These are phyloP conservation scores for Geosmithia flava DNA, from an alignment of 2,329 filamentous ascomycete genomes.

Conservation along the genomic window DNA sequence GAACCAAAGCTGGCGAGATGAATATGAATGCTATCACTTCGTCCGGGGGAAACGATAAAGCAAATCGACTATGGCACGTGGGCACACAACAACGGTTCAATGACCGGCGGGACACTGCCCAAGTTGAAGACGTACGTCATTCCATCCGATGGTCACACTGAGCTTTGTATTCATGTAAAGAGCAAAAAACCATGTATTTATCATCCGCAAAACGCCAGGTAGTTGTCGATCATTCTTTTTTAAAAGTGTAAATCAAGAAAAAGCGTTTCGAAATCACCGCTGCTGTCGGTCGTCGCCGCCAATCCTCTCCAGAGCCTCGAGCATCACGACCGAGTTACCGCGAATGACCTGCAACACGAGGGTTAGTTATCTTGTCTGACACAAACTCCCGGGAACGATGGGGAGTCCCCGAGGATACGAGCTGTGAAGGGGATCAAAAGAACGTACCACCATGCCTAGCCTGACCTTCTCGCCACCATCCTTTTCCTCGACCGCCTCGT, in stretches of 20 bases:
- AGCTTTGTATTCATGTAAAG: too few relatives aligned
- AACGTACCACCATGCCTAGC: conserved; percentile 81
- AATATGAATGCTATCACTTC: conserved; percentile 35
- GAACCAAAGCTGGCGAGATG: conserved; percentile 17
- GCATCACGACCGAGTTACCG: conserved; percentile 96
- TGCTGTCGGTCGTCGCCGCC: conserved; percentile 40
- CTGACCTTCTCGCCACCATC: conserved; percentile 78
- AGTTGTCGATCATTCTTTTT: neutral
- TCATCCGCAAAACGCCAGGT: conserved; percentile 3
- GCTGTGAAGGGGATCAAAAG: neutral
- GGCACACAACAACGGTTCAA: too few relatives aligned
- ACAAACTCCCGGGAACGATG: neutral
- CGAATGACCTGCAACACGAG: conserved; percentile 60
- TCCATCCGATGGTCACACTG: too few relatives aligned
- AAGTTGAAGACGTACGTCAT: too few relatives aligned
- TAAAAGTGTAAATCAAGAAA: neutral
- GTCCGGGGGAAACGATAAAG: conserved; percentile 31
- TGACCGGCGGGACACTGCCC: too few relatives aligned
- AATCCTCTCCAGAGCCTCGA: conserved; percentile 68
- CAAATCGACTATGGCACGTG: neutral
- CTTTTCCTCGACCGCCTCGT: conserved; percentile 94
- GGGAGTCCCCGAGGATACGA: neutral
- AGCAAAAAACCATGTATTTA: neutral
- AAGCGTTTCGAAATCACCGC: neutral
- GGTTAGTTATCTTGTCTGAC: neutral